Evolutionary conservation across 305 asterid genomes (phyloP).

Genomic region (Solanum aculeatissimum): DNA sequence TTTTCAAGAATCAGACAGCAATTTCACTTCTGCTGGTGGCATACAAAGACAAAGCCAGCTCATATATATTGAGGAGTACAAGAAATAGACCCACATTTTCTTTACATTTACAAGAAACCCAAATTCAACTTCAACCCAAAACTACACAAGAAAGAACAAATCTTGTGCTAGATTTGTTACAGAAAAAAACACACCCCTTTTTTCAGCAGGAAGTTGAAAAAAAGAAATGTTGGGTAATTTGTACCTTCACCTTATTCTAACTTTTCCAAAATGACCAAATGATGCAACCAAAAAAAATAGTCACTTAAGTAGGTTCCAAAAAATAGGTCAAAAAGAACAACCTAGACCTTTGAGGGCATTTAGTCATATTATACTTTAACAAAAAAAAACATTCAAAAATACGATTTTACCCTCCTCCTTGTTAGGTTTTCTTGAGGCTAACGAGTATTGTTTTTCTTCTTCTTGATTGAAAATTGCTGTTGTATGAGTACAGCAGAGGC

Average conservation of each 20-base stretch:
- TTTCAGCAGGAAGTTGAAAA: neutral
- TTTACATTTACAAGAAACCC: constrained; percentile 18
- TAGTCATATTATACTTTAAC: neutral
- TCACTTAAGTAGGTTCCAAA: neutral
- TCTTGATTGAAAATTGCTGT: neutral
- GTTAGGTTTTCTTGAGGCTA: neutral
- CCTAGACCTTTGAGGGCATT: neutral
- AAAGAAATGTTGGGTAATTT: neutral
- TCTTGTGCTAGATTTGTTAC: constrained; percentile 16
- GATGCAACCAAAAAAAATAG: neutral
- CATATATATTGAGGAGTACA: constrained; percentile 8
- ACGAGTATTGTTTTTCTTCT: neutral
- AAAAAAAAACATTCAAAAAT: neutral
- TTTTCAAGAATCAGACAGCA: neutral
- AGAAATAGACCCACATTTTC: constrained; percentile 13
- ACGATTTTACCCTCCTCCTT: neutral
- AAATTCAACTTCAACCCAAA: neutral
- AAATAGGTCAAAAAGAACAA: neutral
- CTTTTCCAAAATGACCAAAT: neutral
- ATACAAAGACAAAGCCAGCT: constrained; percentile 9
- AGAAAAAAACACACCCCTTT: neutral
- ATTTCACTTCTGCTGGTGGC: neutral
- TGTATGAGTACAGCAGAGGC: neutral
- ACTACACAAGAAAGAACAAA: neutral
- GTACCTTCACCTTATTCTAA: neutral